These are phyloP conservation scores for Corynascus novoguineensis DNA, from an alignment of 495 filamentous ascomycete species.

Conservation along the genomic window DNA sequence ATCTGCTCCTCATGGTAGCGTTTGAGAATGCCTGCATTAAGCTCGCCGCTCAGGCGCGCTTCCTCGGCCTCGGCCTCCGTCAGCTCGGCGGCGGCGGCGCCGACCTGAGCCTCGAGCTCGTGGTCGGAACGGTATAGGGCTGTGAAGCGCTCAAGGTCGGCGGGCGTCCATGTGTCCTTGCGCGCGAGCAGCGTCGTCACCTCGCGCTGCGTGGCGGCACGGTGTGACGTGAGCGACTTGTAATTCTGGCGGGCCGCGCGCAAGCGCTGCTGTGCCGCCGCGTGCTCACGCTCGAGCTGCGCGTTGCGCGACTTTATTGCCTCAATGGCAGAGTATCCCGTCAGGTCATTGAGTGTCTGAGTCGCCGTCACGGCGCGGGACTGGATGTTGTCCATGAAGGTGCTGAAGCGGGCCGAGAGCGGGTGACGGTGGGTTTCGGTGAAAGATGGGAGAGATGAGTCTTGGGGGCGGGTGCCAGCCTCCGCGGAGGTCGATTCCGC, in stretches of 20 bases:
- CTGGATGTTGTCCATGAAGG: slow-evolving; percentile 84
- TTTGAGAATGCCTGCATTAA: slow-evolving; percentile 74
- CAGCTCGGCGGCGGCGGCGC: slow-evolving; percentile 63
- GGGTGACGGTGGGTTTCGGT: slow-evolving; percentile 65
- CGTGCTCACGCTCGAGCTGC: slow-evolving; percentile 60
- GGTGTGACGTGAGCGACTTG: slow-evolving; percentile 67
- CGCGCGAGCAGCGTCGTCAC: slow-evolving; percentile 89
- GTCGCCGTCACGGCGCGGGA: slow-evolving; percentile 76
- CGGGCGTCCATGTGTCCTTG: slow-evolving; percentile 83
- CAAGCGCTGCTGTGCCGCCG: slow-evolving; percentile 57
- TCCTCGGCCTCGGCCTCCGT: slow-evolving; percentile 69
- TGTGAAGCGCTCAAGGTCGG: slow-evolving; percentile 92
- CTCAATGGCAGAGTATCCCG: slow-evolving; percentile 92
- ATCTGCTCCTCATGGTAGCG: slow-evolving; percentile 99
- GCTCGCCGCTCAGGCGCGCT: slow-evolving; percentile 63
- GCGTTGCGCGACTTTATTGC: slow-evolving; percentile 71
- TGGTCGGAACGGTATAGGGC: slow-evolving; percentile 87
- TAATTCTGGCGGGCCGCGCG: slow-evolving; percentile 68
- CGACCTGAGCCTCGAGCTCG: slow-evolving; percentile 82
- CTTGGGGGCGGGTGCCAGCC: slow-evolving; percentile 33
- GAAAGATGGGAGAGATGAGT: slow-evolving; percentile 61
- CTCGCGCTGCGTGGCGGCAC: slow-evolving; percentile 86
- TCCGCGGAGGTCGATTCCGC: not conserved
- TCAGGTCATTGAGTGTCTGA: slow-evolving; percentile 85
- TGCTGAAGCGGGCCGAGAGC: slow-evolving; percentile 65